A percentile compares a stretch with the other conserved stretches of the same genome.
phyloP scores from a whole-genome alignment of 2,329 filamentous ascomycete species.

The Sphaerulina populicola region DNA sequence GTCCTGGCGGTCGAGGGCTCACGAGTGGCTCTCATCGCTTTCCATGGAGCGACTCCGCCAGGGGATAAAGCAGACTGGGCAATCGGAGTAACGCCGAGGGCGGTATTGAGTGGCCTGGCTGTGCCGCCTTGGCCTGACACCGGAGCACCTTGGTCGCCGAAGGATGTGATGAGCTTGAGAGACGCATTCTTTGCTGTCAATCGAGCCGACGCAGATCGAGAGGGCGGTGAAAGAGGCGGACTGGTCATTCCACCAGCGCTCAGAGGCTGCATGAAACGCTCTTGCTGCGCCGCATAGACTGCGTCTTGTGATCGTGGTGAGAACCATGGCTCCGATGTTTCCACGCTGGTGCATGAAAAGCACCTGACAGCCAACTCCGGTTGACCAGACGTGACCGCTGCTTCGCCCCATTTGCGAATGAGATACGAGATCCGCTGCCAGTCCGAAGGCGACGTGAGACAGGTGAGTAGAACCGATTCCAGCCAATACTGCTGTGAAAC shows the following conservation, averaged over 20 bases:
- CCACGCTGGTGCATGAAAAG: slow-evolving; percentile 82
- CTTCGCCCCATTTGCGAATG: slow-evolving; percentile 89
- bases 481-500: slow-evolving; percentile 83
- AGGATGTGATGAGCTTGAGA: slow-evolving; percentile 84
- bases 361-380: slow-evolving; percentile 85
- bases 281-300: slow-evolving; percentile 49
- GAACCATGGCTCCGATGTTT: slow-evolving; percentile 78
- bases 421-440: slow-evolving; percentile 88
- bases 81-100: slow-evolving; percentile 70
- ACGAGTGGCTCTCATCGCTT: slow-evolving; percentile 30
- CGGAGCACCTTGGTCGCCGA: slow-evolving; percentile 56
- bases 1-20: slow-evolving; percentile 47
- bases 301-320: slow-evolving; percentile 66
- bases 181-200: slow-evolving; percentile 70
- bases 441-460: slow-evolving; percentile 69
- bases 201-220: slow-evolving; percentile 43
- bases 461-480: slow-evolving; percentile 85
- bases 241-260: slow-evolving; percentile 53
- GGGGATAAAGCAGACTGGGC: slow-evolving; percentile 61
- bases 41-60: slow-evolving; percentile 43
- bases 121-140: slow-evolving; percentile 33
- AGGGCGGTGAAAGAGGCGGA: slow-evolving; percentile 66
- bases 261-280: slow-evolving; percentile 30
- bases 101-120: slow-evolving; percentile 6
- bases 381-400: slow-evolving; percentile 76